A percentile compares a stretch with the other conserved stretches of the same genome.
Evolutionary conservation across 2,329 filamentous ascomycete genomes (phyloP).

Genomic region (Sporothrix phasma): DNA sequence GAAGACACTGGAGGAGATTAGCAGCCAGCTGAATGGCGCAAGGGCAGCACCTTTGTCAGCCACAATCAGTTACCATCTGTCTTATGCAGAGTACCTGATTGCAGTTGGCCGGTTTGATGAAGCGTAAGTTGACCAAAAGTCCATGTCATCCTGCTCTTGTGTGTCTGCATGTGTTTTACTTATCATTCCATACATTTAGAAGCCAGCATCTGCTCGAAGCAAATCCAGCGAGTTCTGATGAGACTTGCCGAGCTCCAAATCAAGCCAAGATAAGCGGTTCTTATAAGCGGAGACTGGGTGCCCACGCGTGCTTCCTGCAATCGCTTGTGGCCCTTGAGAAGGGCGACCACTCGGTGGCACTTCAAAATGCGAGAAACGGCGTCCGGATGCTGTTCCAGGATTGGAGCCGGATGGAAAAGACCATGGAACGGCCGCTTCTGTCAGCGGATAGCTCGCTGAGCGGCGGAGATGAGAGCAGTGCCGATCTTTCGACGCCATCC

Average conservation of each 20-base stretch:
- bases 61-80: constrained; percentile 51
- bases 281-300: constrained; percentile 10
- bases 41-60: constrained; percentile 27
- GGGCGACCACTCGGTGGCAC: constrained; percentile 48
- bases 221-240: neutral
- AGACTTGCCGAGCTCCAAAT: neutral
- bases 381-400: constrained; percentile 47
- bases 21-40: constrained; percentile 36
- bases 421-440: constrained; percentile 9
- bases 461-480: constrained; percentile 20
- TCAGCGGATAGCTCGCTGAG: neutral
- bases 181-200: neutral
- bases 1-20: constrained; percentile 46
- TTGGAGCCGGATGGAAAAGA: constrained; percentile 42
- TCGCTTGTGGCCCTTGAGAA: constrained; percentile 55
- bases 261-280: constrained; percentile 1
- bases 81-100: constrained; percentile 64
- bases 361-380: constrained; percentile 46
- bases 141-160: too few species aligned
- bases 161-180: too few species aligned
- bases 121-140: constrained; percentile 41
- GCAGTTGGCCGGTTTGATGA: constrained; percentile 55
- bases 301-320: constrained; percentile 52
- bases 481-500: neutral
- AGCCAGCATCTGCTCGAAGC: constrained; percentile 15